These are phyloP conservation scores for Begonia loranthoides DNA, from an alignment of 306 rosid species.

Conservation along the genomic window DNA sequence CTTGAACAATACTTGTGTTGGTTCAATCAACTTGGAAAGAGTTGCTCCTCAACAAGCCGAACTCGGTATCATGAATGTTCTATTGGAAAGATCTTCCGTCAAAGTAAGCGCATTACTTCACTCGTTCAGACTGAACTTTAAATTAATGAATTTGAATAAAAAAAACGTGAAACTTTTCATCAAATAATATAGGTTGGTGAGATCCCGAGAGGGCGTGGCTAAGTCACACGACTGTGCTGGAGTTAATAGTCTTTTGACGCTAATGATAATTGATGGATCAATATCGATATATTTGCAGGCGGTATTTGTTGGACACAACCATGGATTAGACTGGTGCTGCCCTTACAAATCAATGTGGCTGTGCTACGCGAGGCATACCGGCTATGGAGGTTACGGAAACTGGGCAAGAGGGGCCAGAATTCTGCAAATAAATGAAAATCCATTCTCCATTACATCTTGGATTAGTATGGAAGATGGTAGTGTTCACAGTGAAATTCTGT, in stretches of 20 bases:
- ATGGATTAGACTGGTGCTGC: constrained; percentile 88
- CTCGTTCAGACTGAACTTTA: neutral
- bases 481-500: constrained; percentile 35
- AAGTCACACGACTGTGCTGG: neutral
- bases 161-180: too few relatives aligned
- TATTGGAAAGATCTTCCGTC: constrained; percentile 48
- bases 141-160: neutral
- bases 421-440: constrained; percentile 36
- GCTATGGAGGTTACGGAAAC: constrained; percentile 67
- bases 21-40: constrained; percentile 59
- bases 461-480: constrained; percentile 66
- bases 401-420: constrained; percentile 67
- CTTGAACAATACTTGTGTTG: constrained; percentile 62
- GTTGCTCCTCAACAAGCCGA: constrained; percentile 72
- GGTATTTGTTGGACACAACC: constrained; percentile 80
- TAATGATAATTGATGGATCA: too few relatives aligned
- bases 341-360: constrained; percentile 52
- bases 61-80: constrained; percentile 57
- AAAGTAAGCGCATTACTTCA: constrained; percentile 32
- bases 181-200: too few relatives aligned
- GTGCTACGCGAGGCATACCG: constrained; percentile 73
- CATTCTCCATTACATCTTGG: constrained; percentile 60
- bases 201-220: too few relatives aligned
- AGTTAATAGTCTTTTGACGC: too few relatives aligned
- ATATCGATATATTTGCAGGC: constrained; percentile 25